Evolutionary conservation across 768 basidiomycete species (phyloP).

Genomic region (Podaxis sp.): DNA sequence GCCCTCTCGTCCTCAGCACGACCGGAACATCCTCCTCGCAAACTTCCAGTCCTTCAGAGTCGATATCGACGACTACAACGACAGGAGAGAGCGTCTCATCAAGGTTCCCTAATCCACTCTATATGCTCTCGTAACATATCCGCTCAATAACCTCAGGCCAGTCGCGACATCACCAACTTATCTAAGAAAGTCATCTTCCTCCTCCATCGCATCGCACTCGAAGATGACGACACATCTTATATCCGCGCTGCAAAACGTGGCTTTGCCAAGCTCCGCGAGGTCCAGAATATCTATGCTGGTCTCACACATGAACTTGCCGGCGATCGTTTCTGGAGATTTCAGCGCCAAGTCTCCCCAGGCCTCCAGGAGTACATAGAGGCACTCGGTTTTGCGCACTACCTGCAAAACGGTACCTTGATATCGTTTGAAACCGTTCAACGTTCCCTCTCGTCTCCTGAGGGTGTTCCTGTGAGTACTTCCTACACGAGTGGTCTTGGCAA

Average conservation of each 20-base stretch:
- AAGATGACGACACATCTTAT: conserved; percentile 27
- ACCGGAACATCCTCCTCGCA: conserved; percentile 22
- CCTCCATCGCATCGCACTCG: conserved; percentile 67
- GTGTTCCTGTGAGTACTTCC: conserved; percentile 55
- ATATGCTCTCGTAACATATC: background rate
- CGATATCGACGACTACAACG: conserved; percentile 81
- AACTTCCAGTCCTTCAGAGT: conserved; percentile 64
- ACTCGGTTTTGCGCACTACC: conserved; percentile 83
- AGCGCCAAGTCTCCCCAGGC: conserved; percentile 73
- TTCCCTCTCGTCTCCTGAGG: conserved; percentile 59
- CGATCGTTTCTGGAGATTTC: conserved; percentile 76
- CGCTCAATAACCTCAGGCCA: conserved; percentile 44
- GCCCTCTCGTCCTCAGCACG: conserved; percentile 19
- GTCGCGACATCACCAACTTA: conserved; percentile 85
- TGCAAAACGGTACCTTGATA: conserved; percentile 68
- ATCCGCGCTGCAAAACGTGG: conserved; percentile 48
- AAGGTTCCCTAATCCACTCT: conserved; percentile 52
- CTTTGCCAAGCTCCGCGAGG: conserved; percentile 62
- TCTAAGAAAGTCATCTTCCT: conserved; percentile 96
- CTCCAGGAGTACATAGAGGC: conserved; percentile 97
- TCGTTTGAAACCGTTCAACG: conserved; percentile 66
- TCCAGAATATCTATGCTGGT: conserved; percentile 60
- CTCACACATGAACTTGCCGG: conserved; percentile 63
- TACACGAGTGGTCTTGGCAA: conserved; percentile 3
- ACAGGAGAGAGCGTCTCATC: conserved; percentile 86